Evolutionary conservation across 2,329 filamentous ascomycete species (phyloP), one percentile per base, ranked within the genome.

Genomic region (Erysiphe pulchra): DNA sequence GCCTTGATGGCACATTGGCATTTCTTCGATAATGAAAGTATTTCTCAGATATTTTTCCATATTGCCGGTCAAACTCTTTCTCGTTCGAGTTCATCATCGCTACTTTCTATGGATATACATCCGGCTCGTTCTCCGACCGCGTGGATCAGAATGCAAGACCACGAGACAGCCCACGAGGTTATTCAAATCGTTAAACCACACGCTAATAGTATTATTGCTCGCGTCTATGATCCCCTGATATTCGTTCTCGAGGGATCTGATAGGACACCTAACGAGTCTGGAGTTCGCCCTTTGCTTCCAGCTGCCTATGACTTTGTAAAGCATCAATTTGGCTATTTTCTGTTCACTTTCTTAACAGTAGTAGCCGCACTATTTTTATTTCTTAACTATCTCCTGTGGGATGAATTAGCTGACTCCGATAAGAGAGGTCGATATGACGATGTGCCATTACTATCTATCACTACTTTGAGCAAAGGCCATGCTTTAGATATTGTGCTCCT

Each of bases 91-190:
- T 53, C 60, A 28, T 53, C 58, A 24, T 56, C 62, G 16, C 58
- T 69, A 2, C 56, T 69, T 2, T 65, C 74, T 1, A 65, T 75
- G 11, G 68, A 71, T 18, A 70, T 85, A 49, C 77, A 86, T 54
- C 79, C 83, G 56, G 79, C 78, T 2, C 68, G 80, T 49, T 80
- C 75, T n/a, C 80, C 78, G 1, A 74, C 70, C 4, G 78, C 80
- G 14, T 87, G 81, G 81, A 65, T 86, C 44, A 70, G 71, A 24
- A 66, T 84, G 47, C 81, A 86, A 57, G 80, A 86, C 52, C 79
- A 84, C 53, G 77, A 82, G 54, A 84, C 80, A 1, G 80, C 80
- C 2, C 71, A 70, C 34, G 81, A 86, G 55, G 70, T 86, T 14
- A 82, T 86, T 56, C 68, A 73, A n/a, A 70, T 80, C 31, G 70